Percentiles rank a stretch among this genome's conserved stretches.
These are phyloP conservation scores for Zygosaccharomyces lentus DNA, from an alignment of 805 yeast species.

Conservation along the genomic window DNA sequence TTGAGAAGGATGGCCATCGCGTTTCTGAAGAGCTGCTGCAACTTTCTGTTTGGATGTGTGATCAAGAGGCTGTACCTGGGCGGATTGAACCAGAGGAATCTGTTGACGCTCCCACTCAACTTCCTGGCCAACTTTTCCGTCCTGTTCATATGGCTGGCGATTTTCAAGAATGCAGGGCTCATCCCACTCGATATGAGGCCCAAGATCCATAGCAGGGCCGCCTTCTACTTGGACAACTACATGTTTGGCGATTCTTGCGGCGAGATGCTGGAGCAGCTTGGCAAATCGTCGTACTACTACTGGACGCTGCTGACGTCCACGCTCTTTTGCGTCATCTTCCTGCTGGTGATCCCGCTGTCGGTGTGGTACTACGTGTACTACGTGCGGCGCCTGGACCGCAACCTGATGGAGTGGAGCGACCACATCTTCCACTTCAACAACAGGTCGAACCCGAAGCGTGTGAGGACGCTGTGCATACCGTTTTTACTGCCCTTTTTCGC, in stretches of 20 bases:
- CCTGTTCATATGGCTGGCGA: slow-evolving; percentile 49
- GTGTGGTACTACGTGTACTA: slow-evolving; percentile 31
- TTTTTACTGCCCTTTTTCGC: slow-evolving; percentile 42
- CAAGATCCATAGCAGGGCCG: slow-evolving; percentile 43
- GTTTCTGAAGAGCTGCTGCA: slow-evolving; percentile 14
- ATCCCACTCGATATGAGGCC: slow-evolving; percentile 56
- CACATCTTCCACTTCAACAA: slow-evolving; percentile 20
- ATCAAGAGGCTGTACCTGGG: slow-evolving; percentile 21
- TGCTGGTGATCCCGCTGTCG: slow-evolving; percentile 21
- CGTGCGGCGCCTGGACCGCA: slow-evolving; percentile 17
- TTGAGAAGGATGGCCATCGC: slow-evolving; percentile 12
- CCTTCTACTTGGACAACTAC: slow-evolving; percentile 37
- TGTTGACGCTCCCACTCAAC: slow-evolving; percentile 40
- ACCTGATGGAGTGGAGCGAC: slow-evolving; percentile 27
- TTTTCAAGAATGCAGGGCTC: slow-evolving; percentile 55
- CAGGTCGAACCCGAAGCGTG: slow-evolving; percentile 18
- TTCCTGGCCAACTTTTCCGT: slow-evolving; percentile 50
- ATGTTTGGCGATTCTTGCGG: slow-evolving; percentile 33
- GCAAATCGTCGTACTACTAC: slow-evolving; percentile 10
- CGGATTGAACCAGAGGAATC: slow-evolving; percentile 36
- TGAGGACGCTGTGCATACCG: slow-evolving; percentile 22
- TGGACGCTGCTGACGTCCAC: slow-evolving; percentile 15
- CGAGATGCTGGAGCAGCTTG: slow-evolving; percentile 24
- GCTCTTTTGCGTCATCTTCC: slow-evolving; percentile 13
- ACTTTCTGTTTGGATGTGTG: slow-evolving; percentile 17